These are phyloP conservation scores for Populus euphratica DNA, from an alignment of 345 rosid genomes.

Conservation along the genomic window DNA sequence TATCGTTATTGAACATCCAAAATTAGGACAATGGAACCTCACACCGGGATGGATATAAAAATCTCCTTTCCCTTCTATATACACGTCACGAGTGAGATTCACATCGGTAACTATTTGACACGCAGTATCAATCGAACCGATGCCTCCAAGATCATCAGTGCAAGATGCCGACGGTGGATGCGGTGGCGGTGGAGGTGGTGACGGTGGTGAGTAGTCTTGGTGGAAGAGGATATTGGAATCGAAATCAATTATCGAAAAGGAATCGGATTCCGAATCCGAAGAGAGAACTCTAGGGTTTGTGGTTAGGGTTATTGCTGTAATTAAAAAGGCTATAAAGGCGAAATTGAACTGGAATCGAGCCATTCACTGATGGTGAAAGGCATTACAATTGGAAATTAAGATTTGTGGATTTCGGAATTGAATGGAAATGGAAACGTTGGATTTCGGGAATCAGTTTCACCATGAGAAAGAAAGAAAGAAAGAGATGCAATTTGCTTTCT, in stretches of 20 bases:
- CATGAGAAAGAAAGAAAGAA: slow-evolving; percentile 16
- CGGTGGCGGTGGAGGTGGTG: slow-evolving; percentile 98
- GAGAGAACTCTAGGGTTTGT: background rate
- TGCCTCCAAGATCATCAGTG: slow-evolving; percentile 81
- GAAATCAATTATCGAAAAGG: slow-evolving; percentile 40
- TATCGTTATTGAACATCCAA: slow-evolving; percentile 70
- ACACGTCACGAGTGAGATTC: slow-evolving; percentile 76
- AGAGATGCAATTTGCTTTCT: background rate
- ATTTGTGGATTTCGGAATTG: slow-evolving; percentile 21
- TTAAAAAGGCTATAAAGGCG: slow-evolving; percentile 2
- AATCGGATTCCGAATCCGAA: slow-evolving; percentile 17
- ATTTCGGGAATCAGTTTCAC: slow-evolving; percentile 14
- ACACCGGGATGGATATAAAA: slow-evolving; percentile 69
- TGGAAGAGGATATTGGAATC: slow-evolving; percentile 48
- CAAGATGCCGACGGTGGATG: slow-evolving; percentile 89
- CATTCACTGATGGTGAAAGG: slow-evolving; percentile 36
- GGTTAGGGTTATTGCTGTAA: background rate
- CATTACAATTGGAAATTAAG: slow-evolving; percentile 47
- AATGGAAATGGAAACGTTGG: slow-evolving; percentile 26
- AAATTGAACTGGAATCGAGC: slow-evolving; percentile 15
- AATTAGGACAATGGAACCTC: slow-evolving; percentile 54
- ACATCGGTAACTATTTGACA: slow-evolving; percentile 83
- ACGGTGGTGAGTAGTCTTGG: slow-evolving; percentile 94
- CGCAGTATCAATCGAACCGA: slow-evolving; percentile 75
- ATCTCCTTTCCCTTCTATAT: slow-evolving; percentile 81